Base-by-base conservation (phyloP, 768 basidiomycete species). In the Lentinula boryana region DNA sequence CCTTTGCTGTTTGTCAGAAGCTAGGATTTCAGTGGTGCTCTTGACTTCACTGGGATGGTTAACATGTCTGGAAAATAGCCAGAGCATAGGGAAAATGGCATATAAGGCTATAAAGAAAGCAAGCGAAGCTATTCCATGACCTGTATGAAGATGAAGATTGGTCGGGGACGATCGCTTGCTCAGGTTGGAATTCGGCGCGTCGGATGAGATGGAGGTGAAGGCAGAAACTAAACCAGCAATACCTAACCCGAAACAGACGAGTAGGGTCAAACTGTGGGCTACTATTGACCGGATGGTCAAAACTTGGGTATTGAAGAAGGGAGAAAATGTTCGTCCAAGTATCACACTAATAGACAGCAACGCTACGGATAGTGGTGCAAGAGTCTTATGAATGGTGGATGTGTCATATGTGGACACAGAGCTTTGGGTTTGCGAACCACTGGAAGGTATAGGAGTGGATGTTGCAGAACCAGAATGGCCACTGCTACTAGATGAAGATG, bases 81-180 rank as follows among this genome's bases (percentile, higher is more conserved):
- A 60, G 63, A 76, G 63, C 64, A 75, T 56, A 38, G 84, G 86
- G 16, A 84, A 63, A 44, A 84, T 43, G 35, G 72, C 75, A 68
- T 90, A 92, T 21, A 91, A 72, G 41, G 76, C 78, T 43, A 83
- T 61, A 68, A 88, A 89, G 15, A 93, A 79, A 16, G 80, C 80
- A 46, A 92, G 72, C 36, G 88, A 87, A 1, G 81, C 85, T 68
- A 78, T 76, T 35, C 87, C 83, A 67, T 93, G 91, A 7, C 71
- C 68, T 1, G 91, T 91, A 61, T 73, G 77, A 15, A 64, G 54
- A 46, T 44, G 71, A 64, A 12, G 68, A 60, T 41, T 55, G 57
- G 69, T 65, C 33, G 75, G 68, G 13, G 63, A 55, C 50, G 73
- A 68, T 50, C 77, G 75, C 63, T 72, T 77, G 46, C 68, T 58